These are phyloP conservation scores for Kuraishia ogatae DNA, from an alignment of 805 yeast genomes.

Conservation along the genomic window DNA sequence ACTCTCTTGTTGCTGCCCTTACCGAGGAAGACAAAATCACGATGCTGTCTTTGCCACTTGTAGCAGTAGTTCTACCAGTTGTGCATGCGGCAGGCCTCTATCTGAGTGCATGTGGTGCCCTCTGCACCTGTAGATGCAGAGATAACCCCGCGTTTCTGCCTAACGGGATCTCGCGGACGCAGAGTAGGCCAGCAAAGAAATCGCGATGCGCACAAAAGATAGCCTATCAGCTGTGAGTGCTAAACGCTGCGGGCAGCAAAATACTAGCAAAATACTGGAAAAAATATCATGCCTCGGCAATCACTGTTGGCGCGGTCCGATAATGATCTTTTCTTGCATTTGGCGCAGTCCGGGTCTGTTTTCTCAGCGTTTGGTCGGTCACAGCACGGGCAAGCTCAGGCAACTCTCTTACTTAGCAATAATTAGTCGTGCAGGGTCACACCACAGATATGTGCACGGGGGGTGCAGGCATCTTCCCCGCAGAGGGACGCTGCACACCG, in stretches of 20 bases:
- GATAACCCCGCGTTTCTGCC: neutral
- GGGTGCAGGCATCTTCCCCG: neutral
- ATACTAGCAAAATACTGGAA: too few relatives aligned
- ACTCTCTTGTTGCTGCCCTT: too few relatives aligned
- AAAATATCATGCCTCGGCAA: too few relatives aligned
- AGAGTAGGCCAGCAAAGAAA: neutral
- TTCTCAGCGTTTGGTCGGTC: neutral
- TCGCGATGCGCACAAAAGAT: neutral
- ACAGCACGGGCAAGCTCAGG: neutral
- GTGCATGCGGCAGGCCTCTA: neutral
- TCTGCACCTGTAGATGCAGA: too few relatives aligned
- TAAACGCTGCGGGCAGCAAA: too few relatives aligned
- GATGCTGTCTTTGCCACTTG: neutral
- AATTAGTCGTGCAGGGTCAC: neutral
- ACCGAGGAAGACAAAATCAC: too few relatives aligned
- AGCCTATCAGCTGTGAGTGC: too few relatives aligned
- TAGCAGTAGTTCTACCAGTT: neutral
- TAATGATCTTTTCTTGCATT: too few relatives aligned
- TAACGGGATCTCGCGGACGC: neutral
- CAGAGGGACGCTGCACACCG: neutral
- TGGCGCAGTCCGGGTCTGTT: too few relatives aligned
- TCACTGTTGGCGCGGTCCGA: too few relatives aligned
- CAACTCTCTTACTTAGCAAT: neutral
- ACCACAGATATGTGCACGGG: neutral
- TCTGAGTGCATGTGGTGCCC: neutral